Conservation (phyloP, 148 eudicot genomes). For the Vaccinium vitisidaea region DNA sequence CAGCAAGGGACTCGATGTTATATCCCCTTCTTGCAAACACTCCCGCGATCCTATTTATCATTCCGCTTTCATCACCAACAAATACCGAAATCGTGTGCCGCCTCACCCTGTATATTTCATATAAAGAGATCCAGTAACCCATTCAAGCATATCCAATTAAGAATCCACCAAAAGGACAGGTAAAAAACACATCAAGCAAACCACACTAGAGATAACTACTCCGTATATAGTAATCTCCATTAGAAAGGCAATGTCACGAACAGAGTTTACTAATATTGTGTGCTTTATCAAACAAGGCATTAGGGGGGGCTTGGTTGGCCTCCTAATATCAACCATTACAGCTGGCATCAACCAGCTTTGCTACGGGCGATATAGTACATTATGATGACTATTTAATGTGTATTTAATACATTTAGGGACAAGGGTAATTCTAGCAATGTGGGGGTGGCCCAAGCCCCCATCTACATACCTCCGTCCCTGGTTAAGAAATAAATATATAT, state of each 20-base stretch:
- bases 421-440: no score
- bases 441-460: no score
- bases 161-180: slow-evolving; percentile 5
- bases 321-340: background rate
- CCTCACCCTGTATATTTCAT: slow-evolving; percentile 45
- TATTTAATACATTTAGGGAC: no score
- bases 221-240: background rate
- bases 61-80: slow-evolving; percentile 98
- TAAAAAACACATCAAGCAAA: background rate
- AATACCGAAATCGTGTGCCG: slow-evolving; percentile 85
- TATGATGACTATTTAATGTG: no score
- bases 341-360: background rate
- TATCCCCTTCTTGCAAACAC: slow-evolving; percentile 92
- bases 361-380: background rate
- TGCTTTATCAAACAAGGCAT: background rate
- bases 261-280: background rate
- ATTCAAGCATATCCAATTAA: slow-evolving; percentile 12
- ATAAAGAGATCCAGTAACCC: background rate
- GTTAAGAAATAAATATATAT: no score
- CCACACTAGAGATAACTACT: background rate
- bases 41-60: slow-evolving; percentile 89
- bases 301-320: background rate
- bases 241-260: background rate
- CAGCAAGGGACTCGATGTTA: slow-evolving; percentile 97
- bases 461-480: no score